A percentile compares a stretch with the other conserved stretches of the same genome.
phyloP scores from a whole-genome alignment of 2,329 filamentous ascomycete species.

The Clarireedia hainanense region DNA sequence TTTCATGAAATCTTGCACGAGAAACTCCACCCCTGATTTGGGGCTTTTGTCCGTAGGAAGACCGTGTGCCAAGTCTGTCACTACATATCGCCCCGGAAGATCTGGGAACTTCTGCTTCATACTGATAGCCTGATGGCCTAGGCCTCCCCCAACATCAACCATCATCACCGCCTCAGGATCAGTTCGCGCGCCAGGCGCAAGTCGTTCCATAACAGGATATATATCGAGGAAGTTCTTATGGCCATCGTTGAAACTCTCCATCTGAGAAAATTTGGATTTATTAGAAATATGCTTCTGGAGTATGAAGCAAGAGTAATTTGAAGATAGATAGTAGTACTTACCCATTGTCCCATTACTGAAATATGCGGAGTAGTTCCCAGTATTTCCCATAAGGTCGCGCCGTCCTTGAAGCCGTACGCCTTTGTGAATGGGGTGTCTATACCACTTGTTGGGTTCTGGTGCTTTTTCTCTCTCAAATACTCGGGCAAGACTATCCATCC shows the following conservation, averaged over 20 bases:
- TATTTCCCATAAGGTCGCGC: background rate
- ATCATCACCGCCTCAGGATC: background rate
- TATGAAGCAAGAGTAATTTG: background rate
- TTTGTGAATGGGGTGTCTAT: background rate
- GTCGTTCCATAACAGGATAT: background rate
- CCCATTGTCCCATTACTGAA: background rate
- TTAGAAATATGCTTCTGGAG: background rate
- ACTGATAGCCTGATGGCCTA: conserved; percentile 7
- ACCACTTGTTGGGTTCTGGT: background rate
- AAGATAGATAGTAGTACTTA: background rate
- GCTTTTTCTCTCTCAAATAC: background rate
- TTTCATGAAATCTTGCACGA: conserved; percentile 30
- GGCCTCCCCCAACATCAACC: conserved; percentile 7
- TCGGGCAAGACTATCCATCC: background rate
- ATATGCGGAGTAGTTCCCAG: background rate
- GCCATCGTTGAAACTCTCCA: background rate
- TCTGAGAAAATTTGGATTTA: background rate
- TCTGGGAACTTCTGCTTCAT: conserved; percentile 7
- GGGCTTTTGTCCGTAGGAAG: conserved; percentile 8
- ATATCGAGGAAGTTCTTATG: background rate
- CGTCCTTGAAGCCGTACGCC: background rate
- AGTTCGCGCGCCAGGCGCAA: background rate
- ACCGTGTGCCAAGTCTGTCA: conserved; percentile 14
- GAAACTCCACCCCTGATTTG: background rate
- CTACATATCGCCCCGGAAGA: conserved; percentile 12